Conservation (phyloP, 352 stramenopile species). For the Phytophthora macrochlamydospora region DNA sequence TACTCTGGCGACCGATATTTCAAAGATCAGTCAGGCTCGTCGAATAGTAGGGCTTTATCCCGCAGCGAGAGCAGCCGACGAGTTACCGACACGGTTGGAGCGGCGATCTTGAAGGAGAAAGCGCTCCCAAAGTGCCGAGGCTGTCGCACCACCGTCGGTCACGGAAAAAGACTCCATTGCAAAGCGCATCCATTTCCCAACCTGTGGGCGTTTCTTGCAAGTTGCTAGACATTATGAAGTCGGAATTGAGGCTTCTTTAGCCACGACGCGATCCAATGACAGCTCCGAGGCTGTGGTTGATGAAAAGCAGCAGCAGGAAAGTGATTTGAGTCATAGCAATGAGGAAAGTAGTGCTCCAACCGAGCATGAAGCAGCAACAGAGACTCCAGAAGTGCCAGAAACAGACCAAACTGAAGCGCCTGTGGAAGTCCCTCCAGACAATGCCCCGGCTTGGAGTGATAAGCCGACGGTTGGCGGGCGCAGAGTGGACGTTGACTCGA, state of each 20-base stretch:
- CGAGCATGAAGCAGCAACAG: slow-evolving; percentile 8
- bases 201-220: slow-evolving; percentile 65
- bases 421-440: slow-evolving; percentile 11
- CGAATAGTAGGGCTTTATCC: slow-evolving; percentile 16
- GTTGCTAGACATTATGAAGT: slow-evolving; percentile 73
- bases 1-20: slow-evolving; percentile 49
- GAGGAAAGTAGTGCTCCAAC: slow-evolving; percentile 7
- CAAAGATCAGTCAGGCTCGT: slow-evolving; percentile 21
- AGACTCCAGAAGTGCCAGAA: slow-evolving; percentile 7
- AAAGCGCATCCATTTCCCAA: slow-evolving; percentile 46
- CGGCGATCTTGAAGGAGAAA: slow-evolving; percentile 34
- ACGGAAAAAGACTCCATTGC: slow-evolving; percentile 40
- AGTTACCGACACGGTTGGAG: slow-evolving; percentile 18
- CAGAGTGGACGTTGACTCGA: slow-evolving; percentile 71
- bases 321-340: neutral
- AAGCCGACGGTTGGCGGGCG: slow-evolving; percentile 53
- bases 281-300: slow-evolving; percentile 15
- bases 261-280: slow-evolving; percentile 9
- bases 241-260: slow-evolving; percentile 63
- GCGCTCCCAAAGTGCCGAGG: slow-evolving; percentile 40
- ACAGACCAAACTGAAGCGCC: slow-evolving; percentile 1
- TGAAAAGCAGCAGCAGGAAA: slow-evolving; percentile 12
- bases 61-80: slow-evolving; percentile 32
- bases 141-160: slow-evolving; percentile 31
- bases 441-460: slow-evolving; percentile 47